Percentiles rank a stretch among this genome's conserved stretches.
Evolutionary conservation across 2,329 filamentous ascomycete species (phyloP).

Genomic region (Pyrenophora seminiperda): DNA sequence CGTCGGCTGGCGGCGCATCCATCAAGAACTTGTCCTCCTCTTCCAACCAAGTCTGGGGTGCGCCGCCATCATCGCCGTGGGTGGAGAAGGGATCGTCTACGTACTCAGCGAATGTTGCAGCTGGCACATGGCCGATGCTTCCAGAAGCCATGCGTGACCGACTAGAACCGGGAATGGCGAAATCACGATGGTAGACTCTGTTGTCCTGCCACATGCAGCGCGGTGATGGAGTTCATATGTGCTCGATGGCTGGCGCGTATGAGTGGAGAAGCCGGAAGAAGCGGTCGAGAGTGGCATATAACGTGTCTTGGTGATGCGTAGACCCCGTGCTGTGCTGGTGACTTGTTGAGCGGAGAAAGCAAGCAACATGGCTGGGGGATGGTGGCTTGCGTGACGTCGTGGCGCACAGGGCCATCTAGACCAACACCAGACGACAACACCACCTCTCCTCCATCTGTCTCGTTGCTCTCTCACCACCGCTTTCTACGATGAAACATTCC

Average conservation of each 20-base stretch:
- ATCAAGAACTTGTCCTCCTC: slow-evolving; percentile 14
- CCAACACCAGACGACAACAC: too few species aligned
- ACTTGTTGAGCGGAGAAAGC: slow-evolving; percentile 7
- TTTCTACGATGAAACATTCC: too few species aligned
- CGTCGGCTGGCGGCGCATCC: slow-evolving; percentile 23
- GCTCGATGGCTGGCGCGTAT: slow-evolving; percentile 7
- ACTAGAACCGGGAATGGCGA: slow-evolving; percentile 47
- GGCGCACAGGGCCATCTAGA: too few species aligned
- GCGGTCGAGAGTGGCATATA: neutral
- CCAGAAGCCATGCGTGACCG: slow-evolving; percentile 53
- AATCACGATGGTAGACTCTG: slow-evolving; percentile 47
- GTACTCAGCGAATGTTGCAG: slow-evolving; percentile 60
- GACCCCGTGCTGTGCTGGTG: slow-evolving; percentile 1
- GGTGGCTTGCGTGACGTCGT: neutral
- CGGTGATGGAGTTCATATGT: slow-evolving; percentile 34
- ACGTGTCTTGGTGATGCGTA: slow-evolving; percentile 3
- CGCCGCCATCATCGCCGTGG: slow-evolving; percentile 11
- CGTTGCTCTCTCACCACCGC: too few species aligned
- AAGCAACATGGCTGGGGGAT: neutral
- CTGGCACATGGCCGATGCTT: slow-evolving; percentile 55
- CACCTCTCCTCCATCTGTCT: neutral
- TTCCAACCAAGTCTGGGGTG: slow-evolving; percentile 20
- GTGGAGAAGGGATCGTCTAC: slow-evolving; percentile 42
- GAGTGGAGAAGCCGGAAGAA: neutral
- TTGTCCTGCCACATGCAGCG: slow-evolving; percentile 46